A percentile compares a stretch with the other conserved stretches of the same genome.
phyloP scores from a whole-genome alignment of 169 alveolate species.

The Perkinsus olseni region DNA sequence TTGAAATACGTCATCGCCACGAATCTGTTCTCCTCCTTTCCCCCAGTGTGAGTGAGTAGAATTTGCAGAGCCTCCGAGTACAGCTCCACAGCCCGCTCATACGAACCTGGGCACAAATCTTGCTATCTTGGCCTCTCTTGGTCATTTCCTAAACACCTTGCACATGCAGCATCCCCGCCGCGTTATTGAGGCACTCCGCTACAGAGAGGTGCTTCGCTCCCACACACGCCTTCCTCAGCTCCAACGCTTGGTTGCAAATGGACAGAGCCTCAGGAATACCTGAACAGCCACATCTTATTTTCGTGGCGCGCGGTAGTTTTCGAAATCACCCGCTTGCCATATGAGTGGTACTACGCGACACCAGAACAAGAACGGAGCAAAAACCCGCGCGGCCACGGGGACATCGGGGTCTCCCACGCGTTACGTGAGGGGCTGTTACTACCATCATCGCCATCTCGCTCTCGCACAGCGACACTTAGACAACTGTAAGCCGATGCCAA shows the following conservation, averaged over 20 bases:
- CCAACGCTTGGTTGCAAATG: background rate
- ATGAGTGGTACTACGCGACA: no score
- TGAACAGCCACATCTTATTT: background rate
- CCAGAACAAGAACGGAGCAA: no score
- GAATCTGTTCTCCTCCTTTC: background rate
- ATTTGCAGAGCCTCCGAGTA: background rate
- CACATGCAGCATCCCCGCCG: background rate
- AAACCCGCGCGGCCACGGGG: no score
- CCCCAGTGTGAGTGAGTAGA: background rate
- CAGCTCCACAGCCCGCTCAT: background rate
- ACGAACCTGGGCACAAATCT: background rate
- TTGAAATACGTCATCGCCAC: background rate
- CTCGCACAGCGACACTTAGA: background rate
- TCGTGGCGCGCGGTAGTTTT: no score
- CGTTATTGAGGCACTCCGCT: background rate
- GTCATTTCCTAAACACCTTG: background rate
- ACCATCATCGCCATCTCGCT: background rate
- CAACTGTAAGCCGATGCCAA: background rate
- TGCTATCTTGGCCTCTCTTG: background rate
- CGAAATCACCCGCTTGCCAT: no score
- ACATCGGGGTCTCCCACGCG: background rate
- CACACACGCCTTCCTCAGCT: background rate
- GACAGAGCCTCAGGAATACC: background rate
- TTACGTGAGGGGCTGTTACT: background rate
- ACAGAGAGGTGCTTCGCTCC: background rate